Conservation (phyloP, 176 grass and related monocot species). For the Coix lacrymajobi region DNA sequence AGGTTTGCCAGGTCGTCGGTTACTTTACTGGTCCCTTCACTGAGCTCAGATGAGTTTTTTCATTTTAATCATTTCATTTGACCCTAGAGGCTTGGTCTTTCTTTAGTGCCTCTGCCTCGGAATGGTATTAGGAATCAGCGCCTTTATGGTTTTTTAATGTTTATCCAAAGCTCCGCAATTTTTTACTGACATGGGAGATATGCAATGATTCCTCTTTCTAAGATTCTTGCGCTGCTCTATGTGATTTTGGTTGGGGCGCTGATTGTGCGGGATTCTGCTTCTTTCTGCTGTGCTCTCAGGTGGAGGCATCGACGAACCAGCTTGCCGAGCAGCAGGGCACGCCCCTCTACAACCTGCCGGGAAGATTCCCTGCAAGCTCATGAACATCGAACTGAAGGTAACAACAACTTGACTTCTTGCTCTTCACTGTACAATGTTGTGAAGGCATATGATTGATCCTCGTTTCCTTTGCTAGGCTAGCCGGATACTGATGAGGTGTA, state of each 20-base stretch:
- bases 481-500: conserved; percentile 90
- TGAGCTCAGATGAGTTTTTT: background rate
- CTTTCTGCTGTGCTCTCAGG: conserved; percentile 44
- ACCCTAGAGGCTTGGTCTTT: conserved; percentile 37
- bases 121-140: conserved; percentile 9
- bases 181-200: conserved; percentile 14
- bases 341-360: conserved; percentile 70
- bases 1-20: background rate
- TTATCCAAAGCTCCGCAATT: conserved; percentile 4
- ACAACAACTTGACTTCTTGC: background rate
- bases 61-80: conserved; percentile 6
- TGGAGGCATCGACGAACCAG: conserved; percentile 84
- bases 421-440: background rate
- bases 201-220: conserved; percentile 22
- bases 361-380: conserved; percentile 81
- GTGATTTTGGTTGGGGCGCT: background rate
- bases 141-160: conserved; percentile 39
- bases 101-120: conserved; percentile 14
- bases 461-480: conserved; percentile 54
- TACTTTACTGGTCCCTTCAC: background rate
- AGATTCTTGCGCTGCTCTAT: conserved; percentile 3
- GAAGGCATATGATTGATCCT: background rate
- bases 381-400: conserved; percentile 85
- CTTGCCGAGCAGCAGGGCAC: conserved; percentile 60
- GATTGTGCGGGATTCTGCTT: background rate